These are phyloP conservation scores for Carex littledalei DNA, from an alignment of 176 grass and related monocot genomes.

Conservation along the genomic window DNA sequence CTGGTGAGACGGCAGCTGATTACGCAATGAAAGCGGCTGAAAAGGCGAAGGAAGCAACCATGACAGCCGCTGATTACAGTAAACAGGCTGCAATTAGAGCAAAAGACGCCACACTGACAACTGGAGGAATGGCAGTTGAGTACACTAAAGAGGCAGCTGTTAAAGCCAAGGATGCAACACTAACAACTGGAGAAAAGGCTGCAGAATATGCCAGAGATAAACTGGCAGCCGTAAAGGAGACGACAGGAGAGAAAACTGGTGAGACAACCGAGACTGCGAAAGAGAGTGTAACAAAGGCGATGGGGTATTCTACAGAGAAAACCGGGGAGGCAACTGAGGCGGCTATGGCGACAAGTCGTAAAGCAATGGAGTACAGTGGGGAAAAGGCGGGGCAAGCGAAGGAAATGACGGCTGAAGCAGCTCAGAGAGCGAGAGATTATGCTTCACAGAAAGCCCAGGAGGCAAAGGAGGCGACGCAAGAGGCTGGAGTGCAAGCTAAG, in stretches of 20 bases:
- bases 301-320: conserved; percentile 24
- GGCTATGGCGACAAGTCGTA: background rate
- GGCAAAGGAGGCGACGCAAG: conserved; percentile 17
- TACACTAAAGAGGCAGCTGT: conserved; percentile 16
- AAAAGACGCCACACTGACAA: conserved; percentile 26
- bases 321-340: conserved; percentile 27
- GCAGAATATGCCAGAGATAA: conserved; percentile 30
- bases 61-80: conserved; percentile 6
- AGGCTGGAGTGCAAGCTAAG: background rate
- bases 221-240: conserved; percentile 1
- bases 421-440: conserved; percentile 28
- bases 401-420: background rate
- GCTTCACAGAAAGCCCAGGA: conserved; percentile 12
- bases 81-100: conserved; percentile 5
- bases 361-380: conserved; percentile 10
- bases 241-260: background rate
- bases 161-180: background rate
- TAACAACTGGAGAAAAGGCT: background rate
- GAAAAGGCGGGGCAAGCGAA: conserved; percentile 5
- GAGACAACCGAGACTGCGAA: background rate
- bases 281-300: conserved; percentile 13
- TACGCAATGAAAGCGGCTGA: conserved; percentile 35
- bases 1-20: conserved; percentile 25
- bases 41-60: conserved; percentile 17
- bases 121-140: background rate